Conservation (phyloP, 2,329 filamentous ascomycete species). For the Curvularia sp. region DNA sequence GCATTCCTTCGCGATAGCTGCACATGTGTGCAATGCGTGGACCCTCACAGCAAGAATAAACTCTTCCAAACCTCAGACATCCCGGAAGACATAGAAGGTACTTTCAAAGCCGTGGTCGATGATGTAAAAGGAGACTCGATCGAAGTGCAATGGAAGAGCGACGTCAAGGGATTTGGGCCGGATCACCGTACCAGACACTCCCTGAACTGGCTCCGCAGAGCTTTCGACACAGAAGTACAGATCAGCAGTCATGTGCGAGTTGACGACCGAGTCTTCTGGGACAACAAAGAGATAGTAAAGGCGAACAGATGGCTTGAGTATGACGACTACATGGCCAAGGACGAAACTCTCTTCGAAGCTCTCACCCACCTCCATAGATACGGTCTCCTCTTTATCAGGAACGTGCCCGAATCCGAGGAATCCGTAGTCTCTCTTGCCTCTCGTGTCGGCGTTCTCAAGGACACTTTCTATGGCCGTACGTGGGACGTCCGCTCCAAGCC, state of each 20-base stretch:
- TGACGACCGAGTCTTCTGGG: constrained; percentile 55
- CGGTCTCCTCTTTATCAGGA: constrained; percentile 78
- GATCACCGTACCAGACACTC: constrained; percentile 54
- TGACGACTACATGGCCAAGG: constrained; percentile 71
- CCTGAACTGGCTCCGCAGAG: constrained; percentile 42
- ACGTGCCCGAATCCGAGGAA: constrained; percentile 71
- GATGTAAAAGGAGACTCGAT: constrained; percentile 55
- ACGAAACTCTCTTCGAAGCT: constrained; percentile 64
- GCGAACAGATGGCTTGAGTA: constrained; percentile 70
- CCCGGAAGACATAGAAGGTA: constrained; percentile 52
- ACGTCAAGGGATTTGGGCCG: constrained; percentile 55
- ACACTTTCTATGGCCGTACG: constrained; percentile 89
- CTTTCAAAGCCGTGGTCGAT: constrained; percentile 44
- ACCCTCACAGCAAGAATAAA: constrained; percentile 68
- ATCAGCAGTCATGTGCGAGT: constrained; percentile 46
- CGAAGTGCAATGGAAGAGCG: constrained; percentile 67
- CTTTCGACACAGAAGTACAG: constrained; percentile 42
- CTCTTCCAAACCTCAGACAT: constrained; percentile 71
- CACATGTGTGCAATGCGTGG: constrained; percentile 63
- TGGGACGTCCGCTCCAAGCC: constrained; percentile 88
- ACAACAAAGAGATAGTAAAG: constrained; percentile 53
- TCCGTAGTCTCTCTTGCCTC: constrained; percentile 72
- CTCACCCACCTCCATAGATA: constrained; percentile 68
- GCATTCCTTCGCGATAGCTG: constrained; percentile 64
- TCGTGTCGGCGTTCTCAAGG: constrained; percentile 78